Percentiles rank a stretch among this genome's conserved stretches.
Evolutionary conservation across 495 filamentous ascomycete species (phyloP).

Genomic region (Wilcoxina mikolae): DNA sequence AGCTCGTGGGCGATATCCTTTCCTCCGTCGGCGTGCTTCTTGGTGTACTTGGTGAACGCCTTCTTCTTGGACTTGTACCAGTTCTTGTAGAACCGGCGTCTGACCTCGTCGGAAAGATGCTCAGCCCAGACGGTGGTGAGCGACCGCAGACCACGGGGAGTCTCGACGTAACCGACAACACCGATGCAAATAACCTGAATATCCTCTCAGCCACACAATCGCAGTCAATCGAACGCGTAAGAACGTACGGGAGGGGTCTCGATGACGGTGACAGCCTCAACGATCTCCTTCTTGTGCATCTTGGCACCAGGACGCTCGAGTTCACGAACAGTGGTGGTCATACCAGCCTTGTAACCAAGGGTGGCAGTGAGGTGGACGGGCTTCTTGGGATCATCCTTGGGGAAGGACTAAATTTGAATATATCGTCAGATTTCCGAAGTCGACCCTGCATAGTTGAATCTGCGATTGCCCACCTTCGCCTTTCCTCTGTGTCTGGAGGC

Average conservation of each 20-base stretch:
- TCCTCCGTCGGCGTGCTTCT: constrained; percentile 94
- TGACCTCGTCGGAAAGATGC: constrained; percentile 95
- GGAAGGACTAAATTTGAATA: constrained; percentile 46
- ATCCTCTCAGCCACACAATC: constrained; percentile 32
- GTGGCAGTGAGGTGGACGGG: constrained; percentile 95
- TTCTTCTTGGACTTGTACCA: constrained; percentile 99
- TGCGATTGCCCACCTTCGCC: constrained; percentile 73
- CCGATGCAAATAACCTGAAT: constrained; percentile 91
- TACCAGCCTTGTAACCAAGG: constrained; percentile 99
- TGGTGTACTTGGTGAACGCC: constrained; percentile 99
- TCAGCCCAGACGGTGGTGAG: constrained; percentile 99
- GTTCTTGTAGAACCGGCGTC: constrained; percentile 99
- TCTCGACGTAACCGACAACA: constrained; percentile 99
- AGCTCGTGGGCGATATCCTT: constrained; percentile 87
- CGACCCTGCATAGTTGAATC: constrained; percentile 10
- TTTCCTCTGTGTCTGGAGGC: constrained; percentile 91
- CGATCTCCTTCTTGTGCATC: constrained; percentile 99
- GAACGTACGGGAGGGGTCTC: constrained; percentile 94
- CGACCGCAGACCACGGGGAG: constrained; percentile 96
- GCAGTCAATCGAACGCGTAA: constrained; percentile 2
- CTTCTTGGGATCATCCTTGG: constrained; percentile 99
- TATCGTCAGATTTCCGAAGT: constrained; percentile 21
- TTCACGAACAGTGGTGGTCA: constrained; percentile 99
- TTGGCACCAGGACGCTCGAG: constrained; percentile 98
- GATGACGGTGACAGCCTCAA: constrained; percentile 97